Conservation (phyloP, 2,329 filamentous ascomycete genomes). For the Alternaria metachromatica region DNA sequence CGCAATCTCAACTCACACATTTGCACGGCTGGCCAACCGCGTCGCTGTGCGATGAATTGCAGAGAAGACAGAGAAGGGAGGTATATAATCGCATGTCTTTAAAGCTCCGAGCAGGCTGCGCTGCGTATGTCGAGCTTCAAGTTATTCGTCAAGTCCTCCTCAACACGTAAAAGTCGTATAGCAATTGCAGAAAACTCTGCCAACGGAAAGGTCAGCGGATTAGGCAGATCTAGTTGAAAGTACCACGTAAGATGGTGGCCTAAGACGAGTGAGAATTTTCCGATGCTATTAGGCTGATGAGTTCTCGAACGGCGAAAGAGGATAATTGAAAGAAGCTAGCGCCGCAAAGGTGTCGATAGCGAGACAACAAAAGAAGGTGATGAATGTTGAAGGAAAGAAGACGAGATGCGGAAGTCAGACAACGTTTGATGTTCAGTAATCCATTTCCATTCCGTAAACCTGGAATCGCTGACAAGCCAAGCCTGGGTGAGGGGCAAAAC, state of each 20-base stretch:
- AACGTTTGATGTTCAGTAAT: background rate
- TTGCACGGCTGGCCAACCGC: constrained; percentile 18
- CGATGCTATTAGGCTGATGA: background rate
- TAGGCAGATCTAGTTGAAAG: rapidly evolving
- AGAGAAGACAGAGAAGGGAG: background rate
- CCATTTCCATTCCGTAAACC: background rate
- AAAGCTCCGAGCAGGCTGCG: rapidly evolving
- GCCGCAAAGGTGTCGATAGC: background rate
- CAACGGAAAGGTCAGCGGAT: background rate
- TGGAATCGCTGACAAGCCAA: background rate
- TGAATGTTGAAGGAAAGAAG: background rate
- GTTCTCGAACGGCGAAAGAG: background rate
- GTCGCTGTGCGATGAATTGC: background rate
- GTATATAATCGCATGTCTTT: background rate
- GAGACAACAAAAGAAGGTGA: background rate
- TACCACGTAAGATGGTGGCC: background rate
- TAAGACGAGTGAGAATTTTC: no score
- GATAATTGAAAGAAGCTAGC: background rate
- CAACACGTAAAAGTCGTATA: background rate
- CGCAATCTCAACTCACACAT: constrained; percentile 21
- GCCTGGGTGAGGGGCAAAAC: background rate
- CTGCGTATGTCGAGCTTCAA: background rate
- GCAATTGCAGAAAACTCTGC: background rate
- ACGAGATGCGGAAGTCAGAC: background rate
- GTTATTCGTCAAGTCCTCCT: background rate